Conservation (phyloP, 148 eudicot genomes). For the Fagopyrum homotropicum region DNA sequence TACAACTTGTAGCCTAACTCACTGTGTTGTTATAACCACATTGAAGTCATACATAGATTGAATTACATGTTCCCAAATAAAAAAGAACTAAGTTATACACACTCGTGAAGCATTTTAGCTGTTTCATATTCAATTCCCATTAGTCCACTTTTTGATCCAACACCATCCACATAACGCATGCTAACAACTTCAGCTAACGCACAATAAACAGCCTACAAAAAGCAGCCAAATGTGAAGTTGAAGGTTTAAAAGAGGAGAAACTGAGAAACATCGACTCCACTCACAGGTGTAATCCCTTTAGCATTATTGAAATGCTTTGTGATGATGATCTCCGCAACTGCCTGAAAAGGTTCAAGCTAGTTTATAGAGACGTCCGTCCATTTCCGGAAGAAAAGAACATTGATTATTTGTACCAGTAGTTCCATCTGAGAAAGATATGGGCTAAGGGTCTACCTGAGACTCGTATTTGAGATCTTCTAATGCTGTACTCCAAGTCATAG, state of each 20-base stretch:
- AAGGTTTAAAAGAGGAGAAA: neutral
- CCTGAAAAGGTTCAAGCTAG: slow-evolving; percentile 24
- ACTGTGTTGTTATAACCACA: slow-evolving; percentile 29
- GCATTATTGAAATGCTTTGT: slow-evolving; percentile 40
- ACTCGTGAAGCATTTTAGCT: slow-evolving; percentile 67
- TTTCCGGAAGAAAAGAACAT: neutral
- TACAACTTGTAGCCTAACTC: slow-evolving; percentile 56
- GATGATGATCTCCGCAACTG: slow-evolving; percentile 45
- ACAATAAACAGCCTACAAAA: slow-evolving; percentile 44
- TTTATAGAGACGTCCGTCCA: neutral
- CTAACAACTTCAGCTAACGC: slow-evolving; percentile 64
- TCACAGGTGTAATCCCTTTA: slow-evolving; percentile 38
- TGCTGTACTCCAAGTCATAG: too few relatives aligned
- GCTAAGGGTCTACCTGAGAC: too few relatives aligned
- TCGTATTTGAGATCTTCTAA: too few relatives aligned
- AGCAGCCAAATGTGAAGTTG: neutral
- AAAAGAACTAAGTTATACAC: slow-evolving; percentile 13
- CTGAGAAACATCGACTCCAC: slow-evolving; percentile 11
- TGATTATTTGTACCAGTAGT: slow-evolving; percentile 34
- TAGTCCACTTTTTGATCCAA: slow-evolving; percentile 57
- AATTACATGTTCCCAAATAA: neutral
- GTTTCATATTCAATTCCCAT: slow-evolving; percentile 80
- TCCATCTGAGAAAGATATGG: slow-evolving; percentile 51
- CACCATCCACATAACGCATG: slow-evolving; percentile 57
- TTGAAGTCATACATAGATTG: neutral